Base-by-base conservation (phyloP, 73 alveolate genomes). In the Effrenium voratum region DNA sequence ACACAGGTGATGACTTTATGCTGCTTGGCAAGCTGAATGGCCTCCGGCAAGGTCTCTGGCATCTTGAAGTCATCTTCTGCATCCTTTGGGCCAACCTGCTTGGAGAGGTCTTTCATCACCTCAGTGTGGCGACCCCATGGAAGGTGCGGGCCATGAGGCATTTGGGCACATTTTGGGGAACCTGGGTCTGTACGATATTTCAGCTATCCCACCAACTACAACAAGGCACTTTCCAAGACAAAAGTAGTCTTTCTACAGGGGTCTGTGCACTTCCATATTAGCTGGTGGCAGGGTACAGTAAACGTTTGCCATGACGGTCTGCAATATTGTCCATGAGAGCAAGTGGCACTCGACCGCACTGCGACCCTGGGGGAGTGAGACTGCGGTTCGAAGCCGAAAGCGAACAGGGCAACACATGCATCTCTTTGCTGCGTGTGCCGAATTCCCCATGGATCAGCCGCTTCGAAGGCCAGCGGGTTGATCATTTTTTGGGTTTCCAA, bases 71-170 rank as follows among this genome's bases (percentile, higher is more conserved):
- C 97, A 5, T 90, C 97, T 68, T 90, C 88, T 2, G 49, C 43
- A 47, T 90, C 87, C 80, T 90, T 50, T 13, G 97, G 77, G 2
- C 92, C 92, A n/a, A 90, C 97, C 43, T 90, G 97, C 87, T 90
- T 90, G 55, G 97, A 66, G 73, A 90, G 76, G 55, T 90, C 88
- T 43, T 66, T 90, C 97, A 90, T 90, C 44, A 87, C 97, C 57
- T 87, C 83, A 72, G 49, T 59, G 43, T 59, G 82, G 0, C 82
- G 80, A 26, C 43, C 94, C 49, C 8, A 59, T n/a, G 30, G 30
- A 10, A n/a, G 32, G 34, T 28, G 30, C 4, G 72, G 72, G 28
- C 5, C 22, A 5, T 5, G 73, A 26, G 8, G 30, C 13, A 26
- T 59, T 10, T 55, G 15, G 24, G 15, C 1, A 28, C 68, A 19